Conservation (phyloP, 352 stramenopile genomes). For the Globisporangium yorkense region DNA sequence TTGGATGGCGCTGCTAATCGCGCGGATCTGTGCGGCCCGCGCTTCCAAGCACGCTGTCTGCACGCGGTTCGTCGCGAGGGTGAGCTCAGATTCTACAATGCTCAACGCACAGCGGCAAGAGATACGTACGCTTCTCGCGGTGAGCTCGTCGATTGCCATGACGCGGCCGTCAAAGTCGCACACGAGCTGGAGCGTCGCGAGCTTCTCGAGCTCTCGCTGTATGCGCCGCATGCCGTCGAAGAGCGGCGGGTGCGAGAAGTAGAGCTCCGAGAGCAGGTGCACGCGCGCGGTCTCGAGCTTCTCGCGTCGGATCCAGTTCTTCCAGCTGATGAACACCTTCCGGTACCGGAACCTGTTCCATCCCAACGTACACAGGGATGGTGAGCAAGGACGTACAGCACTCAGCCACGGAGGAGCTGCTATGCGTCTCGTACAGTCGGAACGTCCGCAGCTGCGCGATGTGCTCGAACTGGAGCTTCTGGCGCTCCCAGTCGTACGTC, state of each 20-base stretch:
- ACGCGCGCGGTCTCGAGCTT: conserved; percentile 40
- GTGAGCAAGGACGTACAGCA: not conserved
- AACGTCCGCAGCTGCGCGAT: conserved; percentile 39
- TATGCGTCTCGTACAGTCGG: conserved; percentile 23
- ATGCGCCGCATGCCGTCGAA: conserved; percentile 28
- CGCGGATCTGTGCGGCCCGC: conserved; percentile 17
- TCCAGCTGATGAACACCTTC: conserved; percentile 58
- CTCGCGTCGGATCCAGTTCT: conserved; percentile 33
- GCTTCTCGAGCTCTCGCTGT: conserved; percentile 18
- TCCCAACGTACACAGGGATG: no score
- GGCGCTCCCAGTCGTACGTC: conserved; percentile 39
- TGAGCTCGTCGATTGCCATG: conserved; percentile 25
- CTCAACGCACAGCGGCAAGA: not conserved
- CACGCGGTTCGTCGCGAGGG: not conserved
- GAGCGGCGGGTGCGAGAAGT: conserved; percentile 43
- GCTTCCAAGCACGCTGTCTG: conserved; percentile 13
- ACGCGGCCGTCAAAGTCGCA: conserved; percentile 41
- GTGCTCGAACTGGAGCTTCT: conserved; percentile 38
- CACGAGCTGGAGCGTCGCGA: conserved; percentile 31
- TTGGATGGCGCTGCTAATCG: conserved; percentile 29
- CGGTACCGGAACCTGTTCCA: conserved; percentile 52
- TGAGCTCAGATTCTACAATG: not conserved
- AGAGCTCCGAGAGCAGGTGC: conserved; percentile 34
- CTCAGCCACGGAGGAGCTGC: not conserved
- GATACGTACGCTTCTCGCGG: conserved; percentile 29